Evolutionary conservation across 1,139 yeast species (phyloP).

Genomic region (Maudiozyma humilis): DNA sequence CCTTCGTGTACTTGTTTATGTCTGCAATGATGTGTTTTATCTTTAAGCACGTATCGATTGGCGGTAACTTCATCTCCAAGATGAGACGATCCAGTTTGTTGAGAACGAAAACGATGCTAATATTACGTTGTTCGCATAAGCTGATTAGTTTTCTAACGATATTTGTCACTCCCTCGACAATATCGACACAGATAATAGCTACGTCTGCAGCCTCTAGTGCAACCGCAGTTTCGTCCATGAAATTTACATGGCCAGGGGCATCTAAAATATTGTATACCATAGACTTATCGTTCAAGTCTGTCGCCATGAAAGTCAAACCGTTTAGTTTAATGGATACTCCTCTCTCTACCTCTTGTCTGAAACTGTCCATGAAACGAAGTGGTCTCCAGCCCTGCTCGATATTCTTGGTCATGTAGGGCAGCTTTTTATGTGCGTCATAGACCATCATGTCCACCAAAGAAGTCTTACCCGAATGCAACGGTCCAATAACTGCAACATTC

Average conservation of each 20-base stretch:
- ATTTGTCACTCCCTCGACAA: conserved; percentile 65
- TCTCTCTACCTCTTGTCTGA: conserved; percentile 58
- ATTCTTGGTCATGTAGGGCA: conserved; percentile 29
- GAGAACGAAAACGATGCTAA: conserved; percentile 54
- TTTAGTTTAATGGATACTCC: conserved; percentile 61
- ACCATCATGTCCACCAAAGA: conserved; percentile 65
- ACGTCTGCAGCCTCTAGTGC: conserved; percentile 58
- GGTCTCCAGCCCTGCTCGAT: conserved; percentile 31
- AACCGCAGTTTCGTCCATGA: conserved; percentile 62
- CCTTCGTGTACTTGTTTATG: conserved; percentile 45
- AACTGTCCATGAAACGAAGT: conserved; percentile 55
- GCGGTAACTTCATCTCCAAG: conserved; percentile 68
- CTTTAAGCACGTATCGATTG: conserved; percentile 64
- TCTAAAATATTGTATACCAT: conserved; percentile 59
- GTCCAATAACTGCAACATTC: conserved; percentile 77
- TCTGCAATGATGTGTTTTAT: conserved; percentile 54
- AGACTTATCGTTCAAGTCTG: conserved; percentile 49
- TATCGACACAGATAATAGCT: conserved; percentile 67
- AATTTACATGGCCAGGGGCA: conserved; percentile 87
- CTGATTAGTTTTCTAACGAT: conserved; percentile 22
- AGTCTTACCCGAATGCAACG: conserved; percentile 82
- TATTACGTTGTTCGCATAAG: conserved; percentile 23
- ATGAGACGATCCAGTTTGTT: conserved; percentile 80
- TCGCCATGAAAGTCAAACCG: conserved; percentile 56
- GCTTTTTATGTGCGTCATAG: conserved; percentile 49